A percentile compares a stretch with the other conserved stretches of the same genome.
Evolutionary conservation across 2,329 filamentous ascomycete genomes (phyloP).

Genomic region (Epichloe amarillans): DNA sequence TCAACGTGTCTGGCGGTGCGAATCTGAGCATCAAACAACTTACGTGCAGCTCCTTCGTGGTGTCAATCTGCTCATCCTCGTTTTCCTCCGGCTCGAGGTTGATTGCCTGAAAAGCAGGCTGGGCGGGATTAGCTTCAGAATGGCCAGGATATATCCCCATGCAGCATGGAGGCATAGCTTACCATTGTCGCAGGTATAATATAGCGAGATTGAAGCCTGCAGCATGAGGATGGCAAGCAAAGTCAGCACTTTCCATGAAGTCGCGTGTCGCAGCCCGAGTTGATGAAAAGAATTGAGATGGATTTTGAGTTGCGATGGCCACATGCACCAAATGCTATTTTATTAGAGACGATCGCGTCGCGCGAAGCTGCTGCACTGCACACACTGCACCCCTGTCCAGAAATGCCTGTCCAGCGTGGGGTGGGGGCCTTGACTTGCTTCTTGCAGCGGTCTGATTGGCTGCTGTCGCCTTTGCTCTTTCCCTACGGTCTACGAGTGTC

Average conservation of each 20-base stretch:
- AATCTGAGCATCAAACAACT: conserved; percentile 4
- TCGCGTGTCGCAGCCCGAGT: background rate
- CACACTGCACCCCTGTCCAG: background rate
- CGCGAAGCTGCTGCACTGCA: background rate
- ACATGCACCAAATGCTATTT: background rate
- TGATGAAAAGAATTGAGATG: background rate
- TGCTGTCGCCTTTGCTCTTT: too few species aligned
- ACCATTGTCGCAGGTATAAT: background rate
- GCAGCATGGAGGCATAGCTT: background rate
- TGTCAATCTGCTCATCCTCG: conserved; percentile 81
- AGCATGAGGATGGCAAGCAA: background rate
- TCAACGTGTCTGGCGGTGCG: background rate
- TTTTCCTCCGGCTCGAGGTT: conserved; percentile 92
- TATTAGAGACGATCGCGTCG: background rate
- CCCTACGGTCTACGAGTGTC: too few species aligned
- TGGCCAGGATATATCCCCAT: background rate
- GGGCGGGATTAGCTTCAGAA: conserved; percentile 2
- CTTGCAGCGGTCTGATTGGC: too few species aligned
- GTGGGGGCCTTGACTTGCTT: too few species aligned
- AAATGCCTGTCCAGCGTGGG: too few species aligned
- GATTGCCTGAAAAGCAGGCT: conserved; percentile 68
- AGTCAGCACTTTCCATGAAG: background rate
- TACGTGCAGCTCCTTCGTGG: conserved; percentile 83
- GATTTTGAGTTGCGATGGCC: background rate
- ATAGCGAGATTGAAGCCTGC: background rate